phyloP scores from a whole-genome alignment of 2,329 filamentous ascomycete species.

The Xylaria polymorpha region DNA sequence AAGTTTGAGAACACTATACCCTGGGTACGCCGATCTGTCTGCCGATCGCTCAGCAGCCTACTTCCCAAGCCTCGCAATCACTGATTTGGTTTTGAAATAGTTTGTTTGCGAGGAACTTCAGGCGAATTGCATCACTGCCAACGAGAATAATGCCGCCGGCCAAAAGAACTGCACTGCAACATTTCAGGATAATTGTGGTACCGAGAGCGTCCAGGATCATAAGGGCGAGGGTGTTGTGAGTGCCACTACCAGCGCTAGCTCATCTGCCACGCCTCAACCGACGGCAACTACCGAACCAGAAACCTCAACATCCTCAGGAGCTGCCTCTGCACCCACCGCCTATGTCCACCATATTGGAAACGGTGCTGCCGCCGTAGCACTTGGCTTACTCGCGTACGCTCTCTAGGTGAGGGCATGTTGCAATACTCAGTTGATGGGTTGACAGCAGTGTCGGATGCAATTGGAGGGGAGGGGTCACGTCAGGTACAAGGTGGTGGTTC shows the following conservation, averaged over 20 bases:
- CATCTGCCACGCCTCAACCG: constrained; percentile 44
- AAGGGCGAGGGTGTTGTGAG: constrained; percentile 46
- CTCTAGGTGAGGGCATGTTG: constrained; percentile 52
- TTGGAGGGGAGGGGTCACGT: background rate
- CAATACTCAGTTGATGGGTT: constrained; percentile 23
- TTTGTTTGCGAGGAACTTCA: constrained; percentile 65
- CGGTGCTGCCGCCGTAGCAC: constrained; percentile 61
- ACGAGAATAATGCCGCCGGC: constrained; percentile 55
- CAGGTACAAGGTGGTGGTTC: background rate
- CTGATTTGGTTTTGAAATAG: constrained; percentile 46
- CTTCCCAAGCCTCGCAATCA: background rate
- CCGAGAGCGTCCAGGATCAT: constrained; percentile 54
- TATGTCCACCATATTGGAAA: constrained; percentile 54
- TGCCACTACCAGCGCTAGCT: constrained; percentile 47
- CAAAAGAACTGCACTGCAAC: constrained; percentile 62
- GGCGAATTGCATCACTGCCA: constrained; percentile 58
- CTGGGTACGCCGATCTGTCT: constrained; percentile 43
- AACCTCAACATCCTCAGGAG: constrained; percentile 43
- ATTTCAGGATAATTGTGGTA: constrained; percentile 62
- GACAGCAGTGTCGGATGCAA: background rate
- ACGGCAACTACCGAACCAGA: constrained; percentile 38
- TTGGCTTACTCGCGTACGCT: constrained; percentile 65
- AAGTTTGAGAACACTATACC: constrained; percentile 64
- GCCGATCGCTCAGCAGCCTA: background rate
- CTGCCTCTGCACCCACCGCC: constrained; percentile 44